phyloP scores from a whole-genome alignment of 2,329 filamentous ascomycete genomes.

The Xylariales sp. region DNA sequence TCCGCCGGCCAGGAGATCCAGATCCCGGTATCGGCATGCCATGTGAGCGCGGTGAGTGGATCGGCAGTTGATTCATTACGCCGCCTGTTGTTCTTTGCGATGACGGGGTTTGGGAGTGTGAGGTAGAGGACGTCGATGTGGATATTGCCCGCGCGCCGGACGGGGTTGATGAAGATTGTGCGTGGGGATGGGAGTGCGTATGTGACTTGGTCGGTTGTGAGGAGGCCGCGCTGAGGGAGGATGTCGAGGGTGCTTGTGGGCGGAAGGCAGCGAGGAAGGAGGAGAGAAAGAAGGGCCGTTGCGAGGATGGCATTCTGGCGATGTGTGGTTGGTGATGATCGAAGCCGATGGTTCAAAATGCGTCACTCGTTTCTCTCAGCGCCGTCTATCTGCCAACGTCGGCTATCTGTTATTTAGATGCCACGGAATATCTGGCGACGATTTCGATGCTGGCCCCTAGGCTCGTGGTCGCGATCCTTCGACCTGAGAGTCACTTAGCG shows the following conservation, averaged over 20 bases:
- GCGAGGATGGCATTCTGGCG: conserved; percentile 25
- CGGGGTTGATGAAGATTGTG: conserved; percentile 9
- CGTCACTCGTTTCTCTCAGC: too few relatives aligned
- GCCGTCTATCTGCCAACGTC: too few relatives aligned
- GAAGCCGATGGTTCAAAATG: too few relatives aligned
- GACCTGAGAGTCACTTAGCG: too few relatives aligned
- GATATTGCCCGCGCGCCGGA: conserved; percentile 17
- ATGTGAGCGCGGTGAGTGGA: conserved; percentile 22
- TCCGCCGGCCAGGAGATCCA: conserved; percentile 35
- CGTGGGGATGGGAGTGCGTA: conserved; percentile 16
- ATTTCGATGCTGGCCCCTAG: too few relatives aligned
- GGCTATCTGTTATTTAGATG: too few relatives aligned
- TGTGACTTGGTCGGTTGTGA: conserved; percentile 24
- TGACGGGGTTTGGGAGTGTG: background rate
- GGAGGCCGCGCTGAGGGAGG: conserved; percentile 21
- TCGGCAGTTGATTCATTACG: conserved; percentile 26
- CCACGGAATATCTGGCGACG: too few relatives aligned
- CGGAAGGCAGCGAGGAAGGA: conserved; percentile 30
- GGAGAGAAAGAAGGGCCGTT: conserved; percentile 29
- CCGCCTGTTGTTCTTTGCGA: conserved; percentile 13
- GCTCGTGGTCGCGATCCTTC: too few relatives aligned
- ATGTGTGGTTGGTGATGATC: conserved; percentile 4
- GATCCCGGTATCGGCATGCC: conserved; percentile 20
- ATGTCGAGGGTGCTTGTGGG: conserved; percentile 18
- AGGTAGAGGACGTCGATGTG: conserved; percentile 13